Evolutionary conservation across 768 basidiomycete species (phyloP), one percentile per base, ranked within the genome.

Genomic region (Coprinellus aureogranulatus): DNA sequence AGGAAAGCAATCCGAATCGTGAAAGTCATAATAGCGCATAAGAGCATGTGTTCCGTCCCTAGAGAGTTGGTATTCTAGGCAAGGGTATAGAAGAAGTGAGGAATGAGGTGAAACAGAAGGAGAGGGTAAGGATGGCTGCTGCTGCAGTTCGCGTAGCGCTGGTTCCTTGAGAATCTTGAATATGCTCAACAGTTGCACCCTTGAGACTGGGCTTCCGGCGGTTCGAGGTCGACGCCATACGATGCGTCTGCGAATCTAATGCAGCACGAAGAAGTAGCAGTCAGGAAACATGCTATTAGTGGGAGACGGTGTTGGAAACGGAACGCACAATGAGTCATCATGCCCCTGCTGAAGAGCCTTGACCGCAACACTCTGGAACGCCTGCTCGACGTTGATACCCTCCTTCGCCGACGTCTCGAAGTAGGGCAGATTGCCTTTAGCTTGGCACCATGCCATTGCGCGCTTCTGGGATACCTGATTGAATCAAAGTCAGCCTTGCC

Each of bases 331-430:
- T 18, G 30, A 12, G 22, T 52, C 50, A 18, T 52, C 34, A 22
- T 39, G 28, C 20, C 50, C 97, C 75, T 98, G 96, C 70, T 94
- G 91, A 64, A 99, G 76, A 14, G 97, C 97, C 71, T 97, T 98
- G 89, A 96, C 95, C 26, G 96, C 96, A 55, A 98, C 95, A 2
- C 95, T 97, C 72, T 97, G 93, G 87, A 99, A 99, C 4, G 96
- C 97, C 72, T 98, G 96, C 72, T 99, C 97, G 53, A 99, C 97
- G 67, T 99, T 99, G 81, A 98, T 98, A 11, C 97, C 96, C 74
- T 99, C 97, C 76, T 99, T 99, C 30, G 97, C 97, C 10, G 97
- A 99, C 9, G 97, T 98, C 78, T 99, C 97, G 72, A 98, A 99
- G 77, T 98, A 99, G 23, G 97, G 97, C 62, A 98, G 97, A 75